Evolutionary conservation across 2,329 filamentous ascomycete genomes (phyloP).

Genomic region (Aureobasidium lini): DNA sequence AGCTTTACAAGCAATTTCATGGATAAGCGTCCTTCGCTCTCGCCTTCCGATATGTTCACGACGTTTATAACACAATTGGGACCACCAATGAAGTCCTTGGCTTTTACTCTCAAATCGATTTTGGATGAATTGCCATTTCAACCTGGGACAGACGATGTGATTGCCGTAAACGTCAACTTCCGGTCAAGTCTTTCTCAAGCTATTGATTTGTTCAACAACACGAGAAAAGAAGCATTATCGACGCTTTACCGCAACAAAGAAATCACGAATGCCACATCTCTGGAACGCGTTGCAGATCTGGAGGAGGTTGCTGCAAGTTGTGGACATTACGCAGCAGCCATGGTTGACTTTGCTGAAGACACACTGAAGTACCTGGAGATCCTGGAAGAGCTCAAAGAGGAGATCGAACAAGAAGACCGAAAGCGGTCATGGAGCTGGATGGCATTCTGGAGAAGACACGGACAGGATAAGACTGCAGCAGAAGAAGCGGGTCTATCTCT

Average conservation of each 20-base stretch:
- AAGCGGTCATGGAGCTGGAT: constrained; percentile 78
- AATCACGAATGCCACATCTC: constrained; percentile 57
- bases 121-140: constrained; percentile 79
- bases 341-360: constrained; percentile 86
- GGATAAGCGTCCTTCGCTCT: constrained; percentile 11
- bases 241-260: constrained; percentile 76
- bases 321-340: constrained; percentile 88
- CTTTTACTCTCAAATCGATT: constrained; percentile 81
- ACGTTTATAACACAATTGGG: constrained; percentile 83
- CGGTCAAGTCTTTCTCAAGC: constrained; percentile 73
- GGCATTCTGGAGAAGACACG: constrained; percentile 57
- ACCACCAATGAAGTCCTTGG: constrained; percentile 93
- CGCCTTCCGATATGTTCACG: constrained; percentile 77
- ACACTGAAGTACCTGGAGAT: constrained; percentile 76
- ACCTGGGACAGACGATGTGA: constrained; percentile 55
- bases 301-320: constrained; percentile 98
- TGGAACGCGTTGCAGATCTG: constrained; percentile 81
- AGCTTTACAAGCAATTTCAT: background rate
- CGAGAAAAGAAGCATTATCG: constrained; percentile 67
- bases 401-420: constrained; percentile 54
- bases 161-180: constrained; percentile 73
- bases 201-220: constrained; percentile 67
- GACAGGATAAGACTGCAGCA: constrained; percentile 8
- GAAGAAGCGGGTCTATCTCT: constrained; percentile 13
- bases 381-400: constrained; percentile 71